Conservation (phyloP, 2,329 filamentous ascomycete species). For the Trichophaea hybrida region DNA sequence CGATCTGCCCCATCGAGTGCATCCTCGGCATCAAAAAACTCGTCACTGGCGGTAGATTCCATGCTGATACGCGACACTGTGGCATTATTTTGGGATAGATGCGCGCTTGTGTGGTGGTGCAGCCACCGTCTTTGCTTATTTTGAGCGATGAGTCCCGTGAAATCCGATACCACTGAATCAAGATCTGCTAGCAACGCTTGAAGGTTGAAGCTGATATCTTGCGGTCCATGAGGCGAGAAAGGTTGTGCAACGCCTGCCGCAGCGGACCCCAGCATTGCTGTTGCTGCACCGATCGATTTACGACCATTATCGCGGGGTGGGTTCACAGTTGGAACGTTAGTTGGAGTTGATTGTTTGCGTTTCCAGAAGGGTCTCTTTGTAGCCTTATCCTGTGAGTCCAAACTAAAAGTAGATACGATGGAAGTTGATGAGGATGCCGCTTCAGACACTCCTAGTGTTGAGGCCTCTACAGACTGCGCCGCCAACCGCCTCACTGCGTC, state of each 20-base stretch:
- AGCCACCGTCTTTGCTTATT: slow-evolving; percentile 62
- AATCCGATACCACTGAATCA: slow-evolving; percentile 69
- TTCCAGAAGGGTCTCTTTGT: slow-evolving; percentile 81
- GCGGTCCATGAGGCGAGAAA: slow-evolving; percentile 34
- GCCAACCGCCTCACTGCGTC: slow-evolving; percentile 79
- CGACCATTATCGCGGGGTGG: not conserved
- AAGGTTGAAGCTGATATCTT: slow-evolving; percentile 62
- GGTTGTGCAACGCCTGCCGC: slow-evolving; percentile 27
- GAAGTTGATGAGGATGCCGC: slow-evolving; percentile 25
- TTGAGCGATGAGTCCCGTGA: slow-evolving; percentile 59
- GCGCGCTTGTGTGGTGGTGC: slow-evolving; percentile 33
- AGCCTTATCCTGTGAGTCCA: slow-evolving; percentile 16
- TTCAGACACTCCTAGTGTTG: slow-evolving; percentile 21
- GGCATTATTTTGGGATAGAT: slow-evolving; percentile 9
- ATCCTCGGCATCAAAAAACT: slow-evolving; percentile 87
- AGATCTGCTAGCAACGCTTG: slow-evolving; percentile 71
- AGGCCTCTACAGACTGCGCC: slow-evolving; percentile 38
- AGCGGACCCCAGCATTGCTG: slow-evolving; percentile 19
- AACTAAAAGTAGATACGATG: slow-evolving; percentile 32
- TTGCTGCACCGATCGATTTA: not conserved
- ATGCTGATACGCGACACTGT: slow-evolving; percentile 48
- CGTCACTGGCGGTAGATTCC: slow-evolving; percentile 67
- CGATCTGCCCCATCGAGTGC: slow-evolving; percentile 28
- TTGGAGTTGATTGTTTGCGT: slow-evolving; percentile 45
- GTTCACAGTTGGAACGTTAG: slow-evolving; percentile 2